Percentiles rank a stretch among this genome's conserved stretches.
These are phyloP conservation scores for Solioccasus polychromus DNA, from an alignment of 768 basidiomycete genomes.

Conservation along the genomic window DNA sequence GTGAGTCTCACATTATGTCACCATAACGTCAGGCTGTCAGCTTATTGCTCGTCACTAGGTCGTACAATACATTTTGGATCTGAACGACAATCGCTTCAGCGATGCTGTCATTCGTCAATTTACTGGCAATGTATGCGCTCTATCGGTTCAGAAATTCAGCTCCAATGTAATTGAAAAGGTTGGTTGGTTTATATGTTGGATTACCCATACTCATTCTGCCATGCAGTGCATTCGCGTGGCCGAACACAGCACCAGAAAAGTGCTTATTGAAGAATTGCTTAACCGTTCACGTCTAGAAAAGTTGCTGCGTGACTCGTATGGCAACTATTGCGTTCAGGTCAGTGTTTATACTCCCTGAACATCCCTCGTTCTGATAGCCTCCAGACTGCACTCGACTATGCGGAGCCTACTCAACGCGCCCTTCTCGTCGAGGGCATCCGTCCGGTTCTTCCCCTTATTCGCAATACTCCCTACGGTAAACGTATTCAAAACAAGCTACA, in stretches of 20 bases:
- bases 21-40: not conserved
- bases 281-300: conserved; percentile 96
- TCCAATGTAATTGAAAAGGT: conserved; percentile 99
- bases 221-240: conserved; percentile 83
- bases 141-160: conserved; percentile 99
- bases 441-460: conserved; percentile 96
- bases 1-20: conserved; percentile 39
- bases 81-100: conserved; percentile 98
- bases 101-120: conserved; percentile 98
- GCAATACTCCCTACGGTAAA: conserved; percentile 99
- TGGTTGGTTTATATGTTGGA: conserved; percentile 1
- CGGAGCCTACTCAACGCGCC: conserved; percentile 89
- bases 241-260: conserved; percentile 90
- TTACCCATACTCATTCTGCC: not conserved
- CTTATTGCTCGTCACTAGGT: conserved; percentile 48
- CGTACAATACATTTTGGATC: conserved; percentile 96
- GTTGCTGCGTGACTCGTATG: conserved; percentile 92
- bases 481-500: conserved; percentile 98
- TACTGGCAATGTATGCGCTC: conserved; percentile 92
- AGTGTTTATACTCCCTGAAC: conserved; percentile 18
- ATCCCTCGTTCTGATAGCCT: conserved; percentile 13
- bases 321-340: conserved; percentile 93
- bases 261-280: conserved; percentile 91
- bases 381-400: conserved; percentile 96
- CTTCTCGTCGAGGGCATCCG: conserved; percentile 96